Evolutionary conservation across 305 asterid genomes (phyloP).

Genomic region (Solanum hybrid): DNA sequence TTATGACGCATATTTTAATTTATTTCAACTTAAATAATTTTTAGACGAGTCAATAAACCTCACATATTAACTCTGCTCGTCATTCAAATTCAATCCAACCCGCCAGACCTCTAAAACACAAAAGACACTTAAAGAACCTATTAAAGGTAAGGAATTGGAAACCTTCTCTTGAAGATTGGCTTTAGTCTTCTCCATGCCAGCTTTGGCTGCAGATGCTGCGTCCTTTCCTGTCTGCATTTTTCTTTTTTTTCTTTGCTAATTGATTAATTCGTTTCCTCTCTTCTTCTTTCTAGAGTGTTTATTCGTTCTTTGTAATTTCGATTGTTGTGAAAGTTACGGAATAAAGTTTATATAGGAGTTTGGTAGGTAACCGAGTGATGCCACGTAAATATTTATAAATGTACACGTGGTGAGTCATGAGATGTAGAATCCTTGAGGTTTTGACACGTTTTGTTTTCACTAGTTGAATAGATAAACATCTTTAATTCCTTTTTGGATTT

Average conservation of each 20-base stretch:
- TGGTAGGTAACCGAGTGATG: neutral
- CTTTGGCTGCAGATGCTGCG: conserved; percentile 39
- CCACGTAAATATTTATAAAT: neutral
- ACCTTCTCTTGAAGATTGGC: conserved; percentile 18
- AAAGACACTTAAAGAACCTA: neutral
- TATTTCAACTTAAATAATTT: rapidly evolving
- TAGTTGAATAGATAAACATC: neutral
- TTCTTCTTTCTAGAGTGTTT: neutral
- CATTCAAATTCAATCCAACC: neutral
- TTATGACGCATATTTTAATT: too few species aligned
- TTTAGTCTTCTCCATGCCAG: conserved; percentile 54
- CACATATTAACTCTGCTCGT: neutral
- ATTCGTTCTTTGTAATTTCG: too few species aligned
- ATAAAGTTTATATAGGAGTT: neutral
- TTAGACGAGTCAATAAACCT: neutral
- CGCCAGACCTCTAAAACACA: neutral
- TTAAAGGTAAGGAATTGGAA: neutral
- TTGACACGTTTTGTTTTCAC: neutral
- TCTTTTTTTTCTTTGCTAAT: neutral
- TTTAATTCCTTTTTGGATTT: neutral
- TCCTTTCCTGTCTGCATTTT: conserved; percentile 47
- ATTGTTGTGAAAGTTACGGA: rapidly evolving
- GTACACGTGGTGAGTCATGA: neutral
- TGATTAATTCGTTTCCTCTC: neutral
- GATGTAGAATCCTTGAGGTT: neutral